phyloP scores from a whole-genome alignment of 192 early-diverging fungal species.

The Mortierella claussenii region DNA sequence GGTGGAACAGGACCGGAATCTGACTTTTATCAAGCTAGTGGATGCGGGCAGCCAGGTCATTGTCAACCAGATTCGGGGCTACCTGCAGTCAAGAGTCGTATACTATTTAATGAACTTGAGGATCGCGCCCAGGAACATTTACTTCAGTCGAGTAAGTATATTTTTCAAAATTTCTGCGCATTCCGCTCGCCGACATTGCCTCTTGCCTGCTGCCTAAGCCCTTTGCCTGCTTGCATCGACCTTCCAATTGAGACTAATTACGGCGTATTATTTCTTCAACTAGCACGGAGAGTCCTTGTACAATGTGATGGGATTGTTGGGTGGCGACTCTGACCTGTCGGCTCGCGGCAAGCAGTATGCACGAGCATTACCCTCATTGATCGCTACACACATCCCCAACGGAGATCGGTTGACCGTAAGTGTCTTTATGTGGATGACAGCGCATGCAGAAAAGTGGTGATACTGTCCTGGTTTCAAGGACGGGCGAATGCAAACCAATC shows the following conservation, averaged over 20 bases:
- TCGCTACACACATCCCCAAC: slow-evolving; percentile 79
- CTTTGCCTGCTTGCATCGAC: not conserved
- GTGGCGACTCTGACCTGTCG: slow-evolving; percentile 93
- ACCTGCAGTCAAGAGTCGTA: slow-evolving; percentile 94
- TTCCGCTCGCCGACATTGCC: too few species aligned
- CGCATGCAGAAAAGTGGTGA: too few species aligned
- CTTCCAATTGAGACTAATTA: not conserved
- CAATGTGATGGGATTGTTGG: slow-evolving; percentile 92
- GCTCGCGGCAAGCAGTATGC: slow-evolving; percentile 91
- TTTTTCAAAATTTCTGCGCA: not conserved
- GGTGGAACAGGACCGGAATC: slow-evolving; percentile 57
- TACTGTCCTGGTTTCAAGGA: too few species aligned
- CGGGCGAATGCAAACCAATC: too few species aligned
- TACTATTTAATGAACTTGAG: slow-evolving; percentile 99
- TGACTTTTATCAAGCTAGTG: slow-evolving; percentile 93
- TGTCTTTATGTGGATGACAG: not conserved
- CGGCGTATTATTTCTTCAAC: not conserved
- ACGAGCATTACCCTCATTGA: slow-evolving; percentile 80
- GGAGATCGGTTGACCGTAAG: slow-evolving; percentile 70
- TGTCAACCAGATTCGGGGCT: slow-evolving; percentile 94
- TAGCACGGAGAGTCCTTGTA: slow-evolving; percentile 93
- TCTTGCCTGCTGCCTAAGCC: too few species aligned
- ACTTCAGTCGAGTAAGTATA: slow-evolving; percentile 78
- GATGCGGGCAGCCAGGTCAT: slow-evolving; percentile 95
- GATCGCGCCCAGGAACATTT: slow-evolving; percentile 91